Percentiles rank a stretch among this genome's conserved stretches.
phyloP scores from a whole-genome alignment of 495 filamentous ascomycete genomes.

The Lasiosphaeria miniovina region DNA sequence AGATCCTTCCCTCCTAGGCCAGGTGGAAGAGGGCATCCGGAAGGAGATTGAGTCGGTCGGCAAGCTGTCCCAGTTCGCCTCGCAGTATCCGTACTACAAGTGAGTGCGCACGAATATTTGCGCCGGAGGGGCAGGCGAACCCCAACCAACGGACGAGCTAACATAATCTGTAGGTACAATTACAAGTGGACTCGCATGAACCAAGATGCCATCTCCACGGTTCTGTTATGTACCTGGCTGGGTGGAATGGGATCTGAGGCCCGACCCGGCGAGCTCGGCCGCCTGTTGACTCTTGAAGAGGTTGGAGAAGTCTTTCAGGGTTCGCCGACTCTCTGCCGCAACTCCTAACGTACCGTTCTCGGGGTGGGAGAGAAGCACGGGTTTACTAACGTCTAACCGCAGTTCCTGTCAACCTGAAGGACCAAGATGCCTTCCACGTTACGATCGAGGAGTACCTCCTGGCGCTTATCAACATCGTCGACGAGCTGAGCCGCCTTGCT shows the following conservation, averaged over 20 bases:
- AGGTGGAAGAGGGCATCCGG: slow-evolving; percentile 55
- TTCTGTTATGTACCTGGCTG: slow-evolving; percentile 75
- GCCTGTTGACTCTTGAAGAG: slow-evolving; percentile 83
- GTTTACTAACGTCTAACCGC: not conserved
- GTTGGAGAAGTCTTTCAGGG: slow-evolving; percentile 73
- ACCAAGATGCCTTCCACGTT: slow-evolving; percentile 85
- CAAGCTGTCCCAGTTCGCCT: slow-evolving; percentile 66
- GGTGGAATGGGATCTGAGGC: slow-evolving; percentile 54
- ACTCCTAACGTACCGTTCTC: slow-evolving; percentile 6
- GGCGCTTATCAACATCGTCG: slow-evolving; percentile 77
- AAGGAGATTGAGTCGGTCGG: slow-evolving; percentile 54
- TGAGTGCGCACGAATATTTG: slow-evolving; percentile 24
- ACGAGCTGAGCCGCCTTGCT: slow-evolving; percentile 88
- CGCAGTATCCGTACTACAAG: slow-evolving; percentile 92
- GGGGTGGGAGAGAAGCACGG: no score
- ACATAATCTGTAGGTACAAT: slow-evolving; percentile 59
- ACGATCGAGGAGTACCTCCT: slow-evolving; percentile 96
- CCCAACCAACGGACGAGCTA: not conserved
- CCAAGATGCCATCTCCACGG: slow-evolving; percentile 73
- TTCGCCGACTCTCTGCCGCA: slow-evolving; percentile 36
- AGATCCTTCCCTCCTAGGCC: slow-evolving; percentile 42
- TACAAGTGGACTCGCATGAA: slow-evolving; percentile 76
- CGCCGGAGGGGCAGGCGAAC: not conserved
- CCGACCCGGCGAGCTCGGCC: slow-evolving; percentile 44
- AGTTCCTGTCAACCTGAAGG: slow-evolving; percentile 97